Percentiles rank a stretch among this genome's conserved stretches.
Evolutionary conservation across 345 rosid genomes (phyloP).

Genomic region (Sisymbrium irio): DNA sequence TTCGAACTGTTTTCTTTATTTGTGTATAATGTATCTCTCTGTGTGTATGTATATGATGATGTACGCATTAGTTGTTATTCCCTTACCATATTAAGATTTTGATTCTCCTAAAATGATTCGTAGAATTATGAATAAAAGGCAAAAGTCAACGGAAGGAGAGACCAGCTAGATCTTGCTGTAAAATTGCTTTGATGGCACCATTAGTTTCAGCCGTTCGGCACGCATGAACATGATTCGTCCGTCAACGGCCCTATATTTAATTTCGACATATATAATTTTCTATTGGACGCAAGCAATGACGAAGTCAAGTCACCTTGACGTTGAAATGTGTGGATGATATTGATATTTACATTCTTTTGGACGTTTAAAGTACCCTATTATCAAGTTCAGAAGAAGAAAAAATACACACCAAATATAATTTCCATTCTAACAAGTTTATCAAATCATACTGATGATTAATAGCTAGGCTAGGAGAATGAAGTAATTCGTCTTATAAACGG

Average conservation of each 20-base stretch:
- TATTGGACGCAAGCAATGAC: background rate
- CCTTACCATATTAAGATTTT: background rate
- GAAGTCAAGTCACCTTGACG: background rate
- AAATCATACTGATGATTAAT: background rate
- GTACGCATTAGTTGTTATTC: background rate
- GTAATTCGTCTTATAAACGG: too few species aligned
- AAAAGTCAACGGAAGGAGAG: conserved; percentile 26
- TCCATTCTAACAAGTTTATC: background rate
- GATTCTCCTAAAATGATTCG: background rate
- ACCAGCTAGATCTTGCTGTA: conserved; percentile 13
- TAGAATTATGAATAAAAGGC: background rate
- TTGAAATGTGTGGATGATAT: background rate
- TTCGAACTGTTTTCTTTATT: background rate
- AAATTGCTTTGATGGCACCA: conserved; percentile 16
- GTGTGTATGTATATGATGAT: background rate
- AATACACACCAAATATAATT: background rate
- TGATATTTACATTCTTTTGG: background rate
- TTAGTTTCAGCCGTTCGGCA: conserved; percentile 30
- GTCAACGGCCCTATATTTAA: conserved; percentile 13
- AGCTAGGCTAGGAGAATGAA: background rate
- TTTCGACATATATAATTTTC: background rate
- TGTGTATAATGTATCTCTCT: background rate
- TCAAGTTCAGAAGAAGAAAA: too few species aligned
- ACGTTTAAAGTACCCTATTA: background rate
- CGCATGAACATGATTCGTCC: conserved; percentile 29